These are phyloP conservation scores for Mycena maculata DNA, from an alignment of 768 basidiomycete species.

Conservation along the genomic window DNA sequence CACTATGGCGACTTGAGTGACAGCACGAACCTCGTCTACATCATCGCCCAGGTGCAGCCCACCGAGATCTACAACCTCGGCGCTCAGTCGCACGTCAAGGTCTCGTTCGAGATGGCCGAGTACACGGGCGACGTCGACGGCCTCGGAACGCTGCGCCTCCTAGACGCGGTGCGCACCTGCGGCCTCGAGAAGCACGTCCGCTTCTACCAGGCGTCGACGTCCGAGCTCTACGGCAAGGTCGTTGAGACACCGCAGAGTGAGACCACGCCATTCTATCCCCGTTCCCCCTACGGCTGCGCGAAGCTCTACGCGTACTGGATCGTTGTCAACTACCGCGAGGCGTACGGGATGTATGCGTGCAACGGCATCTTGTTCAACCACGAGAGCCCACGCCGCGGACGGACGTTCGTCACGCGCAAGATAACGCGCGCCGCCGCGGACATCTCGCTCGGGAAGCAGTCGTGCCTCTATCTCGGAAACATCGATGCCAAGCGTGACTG, in stretches of 20 bases:
- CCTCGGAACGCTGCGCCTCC: constrained; percentile 92
- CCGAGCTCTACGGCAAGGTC: constrained; percentile 97
- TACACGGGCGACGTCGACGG: constrained; percentile 99
- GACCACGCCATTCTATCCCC: constrained; percentile 98
- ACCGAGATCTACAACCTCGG: constrained; percentile 98
- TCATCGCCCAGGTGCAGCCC: constrained; percentile 94
- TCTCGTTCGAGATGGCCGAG: constrained; percentile 99
- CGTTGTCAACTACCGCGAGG: constrained; percentile 92
- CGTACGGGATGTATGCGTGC: constrained; percentile 96
- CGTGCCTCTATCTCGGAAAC: constrained; percentile 94
- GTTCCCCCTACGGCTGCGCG: constrained; percentile 95
- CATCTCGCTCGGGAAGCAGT: constrained; percentile 89
- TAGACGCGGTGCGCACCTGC: constrained; percentile 96
- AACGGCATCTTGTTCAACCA: constrained; percentile 99
- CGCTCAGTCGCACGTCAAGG: constrained; percentile 98
- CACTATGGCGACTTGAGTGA: constrained; percentile 96
- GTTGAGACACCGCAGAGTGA: constrained; percentile 96
- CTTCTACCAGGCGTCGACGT: constrained; percentile 98
- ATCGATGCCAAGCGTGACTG: constrained; percentile 96
- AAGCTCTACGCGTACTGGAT: constrained; percentile 96
- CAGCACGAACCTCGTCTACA: constrained; percentile 96
- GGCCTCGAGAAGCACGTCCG: constrained; percentile 92
- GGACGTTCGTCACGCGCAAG: constrained; percentile 97
- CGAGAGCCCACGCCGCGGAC: constrained; percentile 93
- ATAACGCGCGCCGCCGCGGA: constrained; percentile 94